These are phyloP conservation scores for Heterobasidion parviporum DNA, from an alignment of 1,284 basidiomycete species.

Conservation along the genomic window DNA sequence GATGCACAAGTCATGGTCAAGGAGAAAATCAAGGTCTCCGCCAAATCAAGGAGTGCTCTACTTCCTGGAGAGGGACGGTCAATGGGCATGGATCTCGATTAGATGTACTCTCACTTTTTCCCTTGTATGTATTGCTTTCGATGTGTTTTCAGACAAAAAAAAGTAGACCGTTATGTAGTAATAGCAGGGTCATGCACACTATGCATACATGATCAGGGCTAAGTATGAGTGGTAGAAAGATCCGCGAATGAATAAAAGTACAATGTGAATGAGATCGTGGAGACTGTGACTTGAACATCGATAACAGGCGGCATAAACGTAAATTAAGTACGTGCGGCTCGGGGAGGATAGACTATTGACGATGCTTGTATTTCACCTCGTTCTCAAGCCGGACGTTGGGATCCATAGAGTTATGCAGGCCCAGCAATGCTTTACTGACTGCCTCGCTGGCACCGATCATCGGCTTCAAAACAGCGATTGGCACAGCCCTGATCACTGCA, in stretches of 20 bases:
- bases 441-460: conserved; percentile 97
- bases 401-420: conserved; percentile 85
- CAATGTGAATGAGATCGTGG: not conserved
- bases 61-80: conserved; percentile 68
- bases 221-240: not conserved
- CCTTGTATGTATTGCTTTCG: not conserved
- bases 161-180: too few relatives aligned
- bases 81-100: conserved; percentile 81
- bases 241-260: not conserved
- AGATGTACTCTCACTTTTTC: conserved; percentile 12
- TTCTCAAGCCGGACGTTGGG: conserved; percentile 72
- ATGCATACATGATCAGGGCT: too few relatives aligned
- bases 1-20: conserved; percentile 41
- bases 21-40: conserved; percentile 77
- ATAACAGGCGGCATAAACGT: too few relatives aligned
- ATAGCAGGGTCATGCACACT: not conserved
- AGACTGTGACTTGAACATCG: too few relatives aligned
- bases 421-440: conserved; percentile 89
- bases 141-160: not conserved
- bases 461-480: conserved; percentile 91
- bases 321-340: too few relatives aligned
- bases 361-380: conserved; percentile 85
- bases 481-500: conserved; percentile 91
- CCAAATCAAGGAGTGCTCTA: conserved; percentile 64
- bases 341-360: conserved; percentile 23